Conservation (phyloP, 805 yeast species). For the Metschnikowia anglica region DNA sequence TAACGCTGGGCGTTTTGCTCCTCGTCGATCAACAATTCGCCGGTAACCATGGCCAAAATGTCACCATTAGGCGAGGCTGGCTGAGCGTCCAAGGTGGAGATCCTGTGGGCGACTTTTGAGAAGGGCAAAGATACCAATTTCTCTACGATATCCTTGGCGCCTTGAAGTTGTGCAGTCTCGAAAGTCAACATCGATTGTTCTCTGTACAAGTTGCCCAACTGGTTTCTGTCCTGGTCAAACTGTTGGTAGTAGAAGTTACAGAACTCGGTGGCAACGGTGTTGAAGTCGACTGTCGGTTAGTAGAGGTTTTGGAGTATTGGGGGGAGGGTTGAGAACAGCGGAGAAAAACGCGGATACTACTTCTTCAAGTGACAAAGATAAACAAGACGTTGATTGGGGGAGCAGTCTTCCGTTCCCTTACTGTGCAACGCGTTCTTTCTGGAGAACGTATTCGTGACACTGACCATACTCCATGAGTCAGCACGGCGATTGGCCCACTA, state of each 20-base stretch:
- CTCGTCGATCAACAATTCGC: constrained; percentile 88
- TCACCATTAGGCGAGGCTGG: constrained; percentile 93
- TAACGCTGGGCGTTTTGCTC: constrained; percentile 95
- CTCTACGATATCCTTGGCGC: constrained; percentile 89
- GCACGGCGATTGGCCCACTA: too few species aligned
- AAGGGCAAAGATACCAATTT: constrained; percentile 87
- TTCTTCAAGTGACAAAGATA: too few species aligned
- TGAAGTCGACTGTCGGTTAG: constrained; percentile 39
- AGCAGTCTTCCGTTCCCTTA: too few species aligned
- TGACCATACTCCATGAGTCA: too few species aligned
- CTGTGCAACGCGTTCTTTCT: too few species aligned
- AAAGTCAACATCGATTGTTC: constrained; percentile 97
- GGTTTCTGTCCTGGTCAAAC: constrained; percentile 89
- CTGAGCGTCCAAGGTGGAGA: constrained; percentile 95
- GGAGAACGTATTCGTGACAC: too few species aligned
- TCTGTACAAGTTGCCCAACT: constrained; percentile 91
- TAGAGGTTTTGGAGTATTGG: too few species aligned
- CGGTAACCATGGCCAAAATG: constrained; percentile 96
- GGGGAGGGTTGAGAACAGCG: too few species aligned
- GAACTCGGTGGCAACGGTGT: constrained; percentile 67
- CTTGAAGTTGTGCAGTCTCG: constrained; percentile 92
- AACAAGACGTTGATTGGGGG: too few species aligned
- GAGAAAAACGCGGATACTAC: too few species aligned
- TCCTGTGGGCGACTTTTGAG: constrained; percentile 88
- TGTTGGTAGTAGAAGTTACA: constrained; percentile 93